These are phyloP conservation scores for Fraxinus cuspidata DNA, from an alignment of 257 asterid genomes.

Conservation along the genomic window DNA sequence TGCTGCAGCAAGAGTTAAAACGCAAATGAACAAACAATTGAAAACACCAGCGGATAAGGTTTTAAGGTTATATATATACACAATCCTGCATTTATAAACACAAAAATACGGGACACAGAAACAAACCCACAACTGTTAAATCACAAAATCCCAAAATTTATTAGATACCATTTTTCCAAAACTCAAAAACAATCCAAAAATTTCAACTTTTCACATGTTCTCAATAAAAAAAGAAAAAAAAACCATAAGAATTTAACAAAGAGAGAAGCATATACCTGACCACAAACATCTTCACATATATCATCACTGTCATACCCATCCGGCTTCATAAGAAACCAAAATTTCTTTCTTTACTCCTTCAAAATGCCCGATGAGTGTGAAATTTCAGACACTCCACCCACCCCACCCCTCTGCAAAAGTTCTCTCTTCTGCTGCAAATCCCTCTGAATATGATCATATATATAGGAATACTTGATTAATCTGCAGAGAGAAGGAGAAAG, in stretches of 20 bases:
- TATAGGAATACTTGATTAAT: slow-evolving; percentile 11
- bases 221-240: background rate
- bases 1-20: background rate
- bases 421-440: slow-evolving; percentile 24
- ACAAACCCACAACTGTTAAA: background rate
- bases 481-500: slow-evolving; percentile 3
- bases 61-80: background rate
- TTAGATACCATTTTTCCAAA: background rate
- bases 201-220: background rate
- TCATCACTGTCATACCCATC: slow-evolving; percentile 23
- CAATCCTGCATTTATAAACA: background rate
- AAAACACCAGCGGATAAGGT: no score
- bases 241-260: background rate
- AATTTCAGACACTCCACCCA: background rate
- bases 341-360: slow-evolving; percentile 10
- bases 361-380: slow-evolving; percentile 9
- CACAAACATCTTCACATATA: slow-evolving; percentile 8
- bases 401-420: background rate
- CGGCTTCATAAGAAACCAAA: slow-evolving; percentile 33
- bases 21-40: no score
- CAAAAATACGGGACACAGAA: background rate
- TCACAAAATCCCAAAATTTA: background rate
- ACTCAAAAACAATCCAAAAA: background rate
- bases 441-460: slow-evolving; percentile 19
- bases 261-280: slow-evolving; percentile 2